Percentiles rank a stretch among this genome's conserved stretches.
phyloP scores from a whole-genome alignment of 345 rosid species.

The Populus euphratica region DNA sequence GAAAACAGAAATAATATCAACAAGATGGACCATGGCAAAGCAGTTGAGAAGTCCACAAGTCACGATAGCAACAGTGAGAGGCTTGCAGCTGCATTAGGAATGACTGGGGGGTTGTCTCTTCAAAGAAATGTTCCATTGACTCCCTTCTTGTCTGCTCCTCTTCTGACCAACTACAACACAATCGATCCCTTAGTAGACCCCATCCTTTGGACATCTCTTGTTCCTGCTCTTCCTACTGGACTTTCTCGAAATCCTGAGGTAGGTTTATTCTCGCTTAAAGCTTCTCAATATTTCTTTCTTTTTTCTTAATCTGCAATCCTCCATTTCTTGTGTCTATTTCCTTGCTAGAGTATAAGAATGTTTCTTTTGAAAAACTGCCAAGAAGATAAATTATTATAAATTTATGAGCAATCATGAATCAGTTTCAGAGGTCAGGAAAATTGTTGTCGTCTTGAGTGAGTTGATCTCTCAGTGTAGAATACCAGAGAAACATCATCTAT shows the following conservation, averaged over 20 bases:
- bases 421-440: neutral
- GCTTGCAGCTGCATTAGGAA: conserved; percentile 56
- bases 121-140: conserved; percentile 76
- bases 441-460: neutral
- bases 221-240: conserved; percentile 66
- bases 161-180: conserved; percentile 68
- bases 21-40: conserved; percentile 76
- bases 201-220: conserved; percentile 74
- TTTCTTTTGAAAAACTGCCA: neutral
- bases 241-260: conserved; percentile 71
- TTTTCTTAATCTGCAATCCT: neutral
- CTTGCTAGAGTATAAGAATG: neutral
- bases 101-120: conserved; percentile 59
- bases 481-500: neutral
- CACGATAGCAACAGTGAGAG: conserved; percentile 45
- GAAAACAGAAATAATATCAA: conserved; percentile 65
- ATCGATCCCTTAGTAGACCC: conserved; percentile 76
- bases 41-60: conserved; percentile 57
- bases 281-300: neutral
- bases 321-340: neutral
- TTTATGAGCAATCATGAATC: neutral
- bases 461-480: neutral
- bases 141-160: conserved; percentile 81
- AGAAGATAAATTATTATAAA: neutral
- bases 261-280: conserved; percentile 6